Conservation (phyloP, 1,284 basidiomycete genomes). For the Volvariella surrecta region DNA sequence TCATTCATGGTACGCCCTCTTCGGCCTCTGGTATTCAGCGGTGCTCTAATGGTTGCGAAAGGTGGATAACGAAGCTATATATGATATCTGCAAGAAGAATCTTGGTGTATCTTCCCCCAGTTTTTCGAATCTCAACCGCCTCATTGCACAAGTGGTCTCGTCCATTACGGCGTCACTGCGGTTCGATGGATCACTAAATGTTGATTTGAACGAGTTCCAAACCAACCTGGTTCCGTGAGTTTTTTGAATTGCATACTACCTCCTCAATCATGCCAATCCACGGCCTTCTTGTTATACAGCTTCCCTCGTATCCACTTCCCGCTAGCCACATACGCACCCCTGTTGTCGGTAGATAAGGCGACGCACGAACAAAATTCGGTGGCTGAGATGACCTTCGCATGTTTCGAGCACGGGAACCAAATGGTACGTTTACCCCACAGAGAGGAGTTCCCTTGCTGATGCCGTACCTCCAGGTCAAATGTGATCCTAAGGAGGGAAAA, state of each 20-base stretch:
- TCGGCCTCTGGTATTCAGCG: conserved; percentile 1
- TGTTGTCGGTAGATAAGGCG: conserved; percentile 84
- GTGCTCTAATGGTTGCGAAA: conserved; percentile 18
- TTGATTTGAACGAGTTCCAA: conserved; percentile 98
- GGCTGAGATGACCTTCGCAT: conserved; percentile 96
- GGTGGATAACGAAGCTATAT: conserved; percentile 98
- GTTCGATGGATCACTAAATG: conserved; percentile 97
- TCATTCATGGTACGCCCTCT: conserved; percentile 79
- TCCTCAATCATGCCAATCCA: conserved; percentile 2
- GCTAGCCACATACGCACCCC: conserved; percentile 91
- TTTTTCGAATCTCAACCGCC: conserved; percentile 92
- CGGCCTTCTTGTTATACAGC: conserved; percentile 26
- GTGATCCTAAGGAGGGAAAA: conserved; percentile 93
- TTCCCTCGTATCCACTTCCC: conserved; percentile 99
- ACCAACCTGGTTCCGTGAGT: conserved; percentile 93
- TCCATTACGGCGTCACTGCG: conserved; percentile 96
- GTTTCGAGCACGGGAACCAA: conserved; percentile 97
- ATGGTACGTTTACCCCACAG: conserved; percentile 53
- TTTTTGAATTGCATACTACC: conserved; percentile 4
- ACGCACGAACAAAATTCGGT: conserved; percentile 97
- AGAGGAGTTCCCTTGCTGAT: neutral
- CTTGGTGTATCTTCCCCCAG: conserved; percentile 83
- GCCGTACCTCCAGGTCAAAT: conserved; percentile 55
- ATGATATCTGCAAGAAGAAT: conserved; percentile 98
- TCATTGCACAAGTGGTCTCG: conserved; percentile 98